Percentiles rank a stretch among this genome's conserved stretches.
phyloP scores from a whole-genome alignment of 2,329 filamentous ascomycete species.

The Ophiocordyceps sinensis region DNA sequence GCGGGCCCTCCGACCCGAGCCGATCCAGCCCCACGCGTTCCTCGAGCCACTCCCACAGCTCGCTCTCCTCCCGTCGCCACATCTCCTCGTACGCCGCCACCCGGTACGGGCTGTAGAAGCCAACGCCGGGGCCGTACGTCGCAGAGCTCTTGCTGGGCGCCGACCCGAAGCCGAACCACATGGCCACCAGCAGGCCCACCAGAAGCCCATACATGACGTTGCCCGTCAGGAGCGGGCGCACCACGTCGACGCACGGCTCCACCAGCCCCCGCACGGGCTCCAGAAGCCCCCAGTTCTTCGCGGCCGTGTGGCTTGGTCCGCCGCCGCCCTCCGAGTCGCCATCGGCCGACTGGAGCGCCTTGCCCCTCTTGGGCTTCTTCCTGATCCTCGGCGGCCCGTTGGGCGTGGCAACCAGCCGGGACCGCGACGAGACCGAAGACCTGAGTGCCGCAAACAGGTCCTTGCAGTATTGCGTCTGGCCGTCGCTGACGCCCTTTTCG shows the following conservation, averaged over 20 bases:
- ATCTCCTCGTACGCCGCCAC: conserved; percentile 83
- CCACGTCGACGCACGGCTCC: conserved; percentile 53
- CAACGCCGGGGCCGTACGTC: conserved; percentile 18
- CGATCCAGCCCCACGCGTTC: conserved; percentile 64
- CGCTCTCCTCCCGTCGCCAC: conserved; percentile 76
- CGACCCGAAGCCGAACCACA: conserved; percentile 55
- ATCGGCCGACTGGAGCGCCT: conserved; percentile 28
- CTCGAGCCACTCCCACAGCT: conserved; percentile 88
- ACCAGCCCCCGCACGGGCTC: conserved; percentile 61
- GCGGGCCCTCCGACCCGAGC: conserved; percentile 22
- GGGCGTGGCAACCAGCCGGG: conserved; percentile 31
- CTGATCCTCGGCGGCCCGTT: conserved; percentile 39
- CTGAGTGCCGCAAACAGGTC: conserved; percentile 65
- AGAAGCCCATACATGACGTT: conserved; percentile 68
- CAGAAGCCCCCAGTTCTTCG: conserved; percentile 60
- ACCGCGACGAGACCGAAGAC: conserved; percentile 53
- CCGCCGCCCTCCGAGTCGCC: conserved; percentile 24
- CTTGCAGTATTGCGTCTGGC: conserved; percentile 70
- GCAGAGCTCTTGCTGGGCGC: conserved; percentile 21
- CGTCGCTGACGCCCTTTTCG: conserved; percentile 87
- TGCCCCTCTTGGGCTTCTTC: conserved; percentile 45
- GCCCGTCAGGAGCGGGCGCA: conserved; percentile 57
- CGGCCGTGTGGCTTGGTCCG: conserved; percentile 24
- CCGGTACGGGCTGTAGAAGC: conserved; percentile 40
- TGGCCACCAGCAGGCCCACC: conserved; percentile 55